Base-by-base conservation (phyloP, 1,284 basidiomycete species). In the Ganoderma lingzhi region DNA sequence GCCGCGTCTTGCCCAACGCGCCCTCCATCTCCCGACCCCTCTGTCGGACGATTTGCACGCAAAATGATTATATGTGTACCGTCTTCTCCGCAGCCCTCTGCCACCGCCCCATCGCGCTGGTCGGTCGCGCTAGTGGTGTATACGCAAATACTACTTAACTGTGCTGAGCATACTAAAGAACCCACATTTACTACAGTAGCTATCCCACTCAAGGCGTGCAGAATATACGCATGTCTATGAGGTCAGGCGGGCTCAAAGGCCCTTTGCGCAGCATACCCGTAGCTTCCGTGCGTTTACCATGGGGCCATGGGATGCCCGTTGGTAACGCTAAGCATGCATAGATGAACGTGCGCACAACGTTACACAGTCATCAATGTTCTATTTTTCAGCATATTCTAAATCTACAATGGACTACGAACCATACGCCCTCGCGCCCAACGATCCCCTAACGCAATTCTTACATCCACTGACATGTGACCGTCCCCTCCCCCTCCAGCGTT, bases 241-340 rank as follows among this genome's bases (percentile, higher is more conserved):
- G 53, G 53, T 35, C 53, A 17, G 30, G 30, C 45, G 19, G 19
- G 45, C 32, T n/a, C 62, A 28, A 37, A 23, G 28, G 51, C 17
- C 35, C 23, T 14, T 23, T 2, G 9, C 19, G 35, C 45, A 35
- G 35, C 53, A 8, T 39, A 5, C 19, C 17, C 35, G 35, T 59
- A 17, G 56, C 30, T 19, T 35, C 30, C n/a, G 23, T 42, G 32
- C 51, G 60, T 44, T 58, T 17, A 53, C 19, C 9, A 37, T 48
- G 65, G 30, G 44, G n/a, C 23, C 37, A 39, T 62, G 39, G 44
- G 51, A 53, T 19, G 19, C 39, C 19, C 14, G 23, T 62, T 62
- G 39, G 60, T 56, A 56, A 51, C 51, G 32, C 60, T 55, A 55
- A 62, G 60, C 48, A 56, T 62, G 4, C 37, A 17, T 12, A 9